These are phyloP conservation scores for Eucalyptus microcorys DNA, from an alignment of 345 rosid species.

Conservation along the genomic window DNA sequence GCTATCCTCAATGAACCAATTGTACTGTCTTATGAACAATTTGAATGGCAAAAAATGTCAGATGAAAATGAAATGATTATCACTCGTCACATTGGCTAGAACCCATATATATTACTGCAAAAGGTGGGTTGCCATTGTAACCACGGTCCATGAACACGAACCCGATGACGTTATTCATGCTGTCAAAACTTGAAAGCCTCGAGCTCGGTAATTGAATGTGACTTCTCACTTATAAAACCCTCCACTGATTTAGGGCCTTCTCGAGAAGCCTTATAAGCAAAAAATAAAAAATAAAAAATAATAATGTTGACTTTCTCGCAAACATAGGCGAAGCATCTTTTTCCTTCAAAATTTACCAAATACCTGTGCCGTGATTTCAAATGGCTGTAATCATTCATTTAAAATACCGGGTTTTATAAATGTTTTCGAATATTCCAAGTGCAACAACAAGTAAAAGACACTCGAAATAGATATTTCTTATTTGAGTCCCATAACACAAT, in stretches of 20 bases:
- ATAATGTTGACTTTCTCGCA: background rate
- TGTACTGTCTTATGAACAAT: background rate
- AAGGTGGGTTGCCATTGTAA: background rate
- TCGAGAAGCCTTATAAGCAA: background rate
- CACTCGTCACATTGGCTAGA: background rate
- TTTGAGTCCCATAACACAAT: background rate
- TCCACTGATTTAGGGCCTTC: background rate
- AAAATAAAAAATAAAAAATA: background rate
- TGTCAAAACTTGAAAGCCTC: background rate
- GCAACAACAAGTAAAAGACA: background rate
- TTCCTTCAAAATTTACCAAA: background rate
- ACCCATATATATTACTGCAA: background rate
- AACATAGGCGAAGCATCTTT: background rate
- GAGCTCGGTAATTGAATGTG: background rate
- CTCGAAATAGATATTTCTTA: background rate
- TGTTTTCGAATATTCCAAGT: background rate
- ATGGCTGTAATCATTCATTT: background rate
- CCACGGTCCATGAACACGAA: background rate
- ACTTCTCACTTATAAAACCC: background rate
- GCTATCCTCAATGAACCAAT: background rate
- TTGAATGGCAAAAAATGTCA: background rate
- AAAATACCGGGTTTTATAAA: background rate
- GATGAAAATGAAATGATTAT: background rate
- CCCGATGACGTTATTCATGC: background rate
- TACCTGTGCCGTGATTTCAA: background rate